A percentile compares a stretch with the other conserved stretches of the same genome.
These are phyloP conservation scores for Aegilops speltoides DNA, from an alignment of 176 grass and related monocot genomes.

Conservation along the genomic window DNA sequence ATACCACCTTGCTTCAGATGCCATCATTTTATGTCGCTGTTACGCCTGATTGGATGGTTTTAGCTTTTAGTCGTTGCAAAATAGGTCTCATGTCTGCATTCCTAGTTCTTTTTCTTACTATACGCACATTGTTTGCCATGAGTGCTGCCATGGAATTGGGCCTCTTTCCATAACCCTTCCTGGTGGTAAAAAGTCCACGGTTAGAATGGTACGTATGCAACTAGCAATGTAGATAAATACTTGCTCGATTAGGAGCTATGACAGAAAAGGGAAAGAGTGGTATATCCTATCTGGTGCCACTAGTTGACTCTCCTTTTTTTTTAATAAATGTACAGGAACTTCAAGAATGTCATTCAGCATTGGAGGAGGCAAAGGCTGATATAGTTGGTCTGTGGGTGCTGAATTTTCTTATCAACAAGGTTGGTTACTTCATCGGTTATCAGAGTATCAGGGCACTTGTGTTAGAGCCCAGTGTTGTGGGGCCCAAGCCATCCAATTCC, in stretches of 20 bases:
- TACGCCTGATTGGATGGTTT: neutral
- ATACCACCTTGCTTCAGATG: no score
- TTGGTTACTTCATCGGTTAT: conserved; percentile 32
- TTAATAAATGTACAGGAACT: conserved; percentile 63
- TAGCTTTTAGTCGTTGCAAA: neutral
- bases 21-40: neutral
- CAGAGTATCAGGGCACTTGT: neutral
- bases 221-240: neutral
- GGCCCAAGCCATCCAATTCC: neutral
- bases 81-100: neutral
- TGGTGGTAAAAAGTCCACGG: conserved; percentile 77
- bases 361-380: conserved; percentile 99
- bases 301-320: neutral
- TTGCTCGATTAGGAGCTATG: neutral
- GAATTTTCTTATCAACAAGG: conserved; percentile 90
- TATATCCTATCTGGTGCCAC: conserved; percentile 7
- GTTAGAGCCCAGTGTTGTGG: neutral
- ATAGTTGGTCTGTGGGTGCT: conserved; percentile 96
- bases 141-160: conserved; percentile 97
- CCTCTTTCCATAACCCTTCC: conserved; percentile 90
- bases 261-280: neutral
- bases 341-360: conserved; percentile 77
- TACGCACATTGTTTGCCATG: conserved; percentile 92
- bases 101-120: conserved; percentile 49
- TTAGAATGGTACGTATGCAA: conserved; percentile 62